phyloP scores from a whole-genome alignment of 441 rosid genomes.

The Erodium chrysanthum region DNA sequence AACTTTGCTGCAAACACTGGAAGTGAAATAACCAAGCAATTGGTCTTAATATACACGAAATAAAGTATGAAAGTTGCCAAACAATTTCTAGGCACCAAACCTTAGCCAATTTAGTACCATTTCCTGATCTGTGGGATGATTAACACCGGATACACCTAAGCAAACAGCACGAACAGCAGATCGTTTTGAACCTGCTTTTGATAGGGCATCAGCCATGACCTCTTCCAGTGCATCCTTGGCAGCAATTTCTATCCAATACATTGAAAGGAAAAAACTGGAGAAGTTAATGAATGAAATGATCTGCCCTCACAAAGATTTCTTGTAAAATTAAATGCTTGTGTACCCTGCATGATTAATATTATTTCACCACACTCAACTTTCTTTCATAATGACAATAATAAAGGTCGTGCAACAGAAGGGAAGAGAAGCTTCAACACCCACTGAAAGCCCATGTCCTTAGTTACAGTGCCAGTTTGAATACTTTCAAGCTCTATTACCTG shows the following conservation, averaged over 20 bases:
- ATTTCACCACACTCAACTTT: background rate
- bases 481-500: background rate
- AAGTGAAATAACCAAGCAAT: constrained; percentile 1
- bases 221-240: constrained; percentile 80
- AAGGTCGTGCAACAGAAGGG: background rate
- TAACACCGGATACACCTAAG: constrained; percentile 89
- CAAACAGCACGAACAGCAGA: constrained; percentile 82
- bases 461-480: background rate
- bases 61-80: background rate
- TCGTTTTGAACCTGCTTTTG: constrained; percentile 49
- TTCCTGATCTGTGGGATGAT: constrained; percentile 77
- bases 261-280: background rate
- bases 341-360: background rate
- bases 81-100: constrained; percentile 27
- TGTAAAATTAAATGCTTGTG: background rate
- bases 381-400: background rate
- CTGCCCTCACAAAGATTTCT: background rate
- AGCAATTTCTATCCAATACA: constrained; percentile 44
- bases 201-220: constrained; percentile 81
- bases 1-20: background rate
- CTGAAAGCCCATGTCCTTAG: background rate
- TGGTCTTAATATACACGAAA: background rate
- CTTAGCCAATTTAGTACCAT: constrained; percentile 76
- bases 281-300: background rate
- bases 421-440: background rate